Evolutionary conservation across 1,139 yeast species (phyloP), one percentile per base, ranked within the genome.

Genomic region (Tardiomyces digboiensis): DNA sequence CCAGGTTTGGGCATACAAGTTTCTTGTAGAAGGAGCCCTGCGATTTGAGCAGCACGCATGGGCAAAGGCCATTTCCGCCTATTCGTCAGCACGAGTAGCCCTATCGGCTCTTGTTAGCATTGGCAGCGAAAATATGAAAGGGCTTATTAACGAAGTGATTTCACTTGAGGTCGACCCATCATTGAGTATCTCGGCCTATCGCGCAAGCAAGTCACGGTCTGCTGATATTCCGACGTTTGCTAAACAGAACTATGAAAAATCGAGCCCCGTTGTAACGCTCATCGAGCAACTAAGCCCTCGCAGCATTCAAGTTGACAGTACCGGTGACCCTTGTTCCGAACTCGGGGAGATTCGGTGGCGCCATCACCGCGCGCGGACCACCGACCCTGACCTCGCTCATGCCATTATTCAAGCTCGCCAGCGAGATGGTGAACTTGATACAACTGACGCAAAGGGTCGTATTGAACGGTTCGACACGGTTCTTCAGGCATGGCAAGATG

Each of bases 341-440:
- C 51, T 60, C 16, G 60, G 62, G n/a, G 64, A 66, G 21, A 68
- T 88, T 40, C 57, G 66, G 33, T 89, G 96, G 96, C 74, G 93
- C 59, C 68, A 73, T 39, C 87, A 84, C 62, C 66, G 69, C n/a
- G 95, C 96, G 0, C 58, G 58, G 7, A 70, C 89, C 29, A 68
- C 71, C 51, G 85, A 85, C 52, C 83, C 85, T 42, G 91, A 86
- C 50, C 70, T 87, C 39, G 84, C 93, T 0, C 74, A 75, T 54
- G 71, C 73, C 22, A 70, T 82, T 40, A 66, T 54, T 19, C 48
- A 48, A 7, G 67, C 69, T 2, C 53, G 52, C 37, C 47, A 53
- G 14, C 43, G 67, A 36, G 62, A 61, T 33, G 38, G 42, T 14
- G 44, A 42, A 7, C 51, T 61, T 7, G 51, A 50, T 38, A 40